Evolutionary conservation across 768 basidiomycete genomes (phyloP).

Genomic region (Cystoderma amianthinum): DNA sequence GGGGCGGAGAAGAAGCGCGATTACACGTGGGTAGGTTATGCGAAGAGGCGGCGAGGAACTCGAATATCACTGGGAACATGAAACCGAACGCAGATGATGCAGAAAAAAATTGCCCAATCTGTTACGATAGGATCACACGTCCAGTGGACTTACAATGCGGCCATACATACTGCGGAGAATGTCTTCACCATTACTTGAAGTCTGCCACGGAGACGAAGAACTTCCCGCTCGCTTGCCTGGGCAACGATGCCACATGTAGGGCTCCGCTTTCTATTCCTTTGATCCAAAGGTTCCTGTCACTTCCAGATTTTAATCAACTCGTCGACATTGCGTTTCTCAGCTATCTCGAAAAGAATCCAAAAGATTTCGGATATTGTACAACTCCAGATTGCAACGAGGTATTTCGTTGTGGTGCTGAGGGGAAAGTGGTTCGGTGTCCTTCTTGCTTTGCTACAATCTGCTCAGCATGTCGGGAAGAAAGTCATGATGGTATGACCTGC

Average conservation of each 20-base stretch:
- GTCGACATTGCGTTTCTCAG: slow-evolving; percentile 47
- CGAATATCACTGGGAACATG: background rate
- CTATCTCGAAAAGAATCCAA: slow-evolving; percentile 47
- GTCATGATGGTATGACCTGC: too few relatives aligned
- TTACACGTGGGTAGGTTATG: slow-evolving; percentile 38
- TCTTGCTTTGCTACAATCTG: too few relatives aligned
- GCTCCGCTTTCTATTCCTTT: slow-evolving; percentile 44
- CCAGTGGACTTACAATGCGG: slow-evolving; percentile 39
- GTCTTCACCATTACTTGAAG: slow-evolving; percentile 38
- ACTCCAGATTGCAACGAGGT: slow-evolving; percentile 73
- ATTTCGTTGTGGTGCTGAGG: too few relatives aligned
- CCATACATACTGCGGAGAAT: slow-evolving; percentile 43
- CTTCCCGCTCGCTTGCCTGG: slow-evolving; percentile 64
- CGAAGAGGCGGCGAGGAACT: slow-evolving; percentile 25
- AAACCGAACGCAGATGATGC: slow-evolving; percentile 2
- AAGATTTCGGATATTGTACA: slow-evolving; percentile 59
- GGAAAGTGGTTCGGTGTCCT: too few relatives aligned
- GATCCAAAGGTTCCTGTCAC: slow-evolving; percentile 43
- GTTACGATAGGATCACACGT: slow-evolving; percentile 34
- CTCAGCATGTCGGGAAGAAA: too few relatives aligned
- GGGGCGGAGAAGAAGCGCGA: slow-evolving; percentile 50
- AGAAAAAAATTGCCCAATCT: slow-evolving; percentile 42
- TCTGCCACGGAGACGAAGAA: slow-evolving; percentile 30
- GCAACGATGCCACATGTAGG: slow-evolving; percentile 47
- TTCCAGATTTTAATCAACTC: slow-evolving; percentile 42